A percentile compares a stretch with the other conserved stretches of the same genome.
phyloP scores from a whole-genome alignment of 2,329 filamentous ascomycete species.

The Fusarium transvaalense region DNA sequence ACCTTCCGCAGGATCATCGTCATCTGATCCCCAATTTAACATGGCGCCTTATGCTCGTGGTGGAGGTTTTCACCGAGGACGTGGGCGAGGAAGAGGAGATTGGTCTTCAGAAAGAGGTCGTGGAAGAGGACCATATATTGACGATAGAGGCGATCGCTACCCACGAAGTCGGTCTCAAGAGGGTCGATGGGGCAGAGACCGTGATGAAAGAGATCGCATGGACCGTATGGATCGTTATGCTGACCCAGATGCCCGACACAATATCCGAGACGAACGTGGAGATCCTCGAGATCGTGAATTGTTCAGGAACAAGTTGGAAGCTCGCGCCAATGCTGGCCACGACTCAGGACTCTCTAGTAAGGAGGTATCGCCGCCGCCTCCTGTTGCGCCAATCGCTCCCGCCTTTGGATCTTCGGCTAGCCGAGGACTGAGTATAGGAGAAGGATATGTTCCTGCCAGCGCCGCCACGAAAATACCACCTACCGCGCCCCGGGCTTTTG shows the following conservation, averaged over 20 bases:
- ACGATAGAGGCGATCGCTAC: conserved; percentile 72
- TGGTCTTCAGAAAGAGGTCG: conserved; percentile 63
- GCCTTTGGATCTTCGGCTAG: conserved; percentile 69
- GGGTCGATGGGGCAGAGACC: conserved; percentile 68
- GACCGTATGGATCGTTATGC: conserved; percentile 59
- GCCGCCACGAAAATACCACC: conserved; percentile 63
- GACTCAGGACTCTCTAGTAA: conserved; percentile 62
- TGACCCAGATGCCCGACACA: conserved; percentile 57
- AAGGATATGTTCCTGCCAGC: conserved; percentile 49
- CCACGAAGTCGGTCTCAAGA: conserved; percentile 75
- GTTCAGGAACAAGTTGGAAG: conserved; percentile 64
- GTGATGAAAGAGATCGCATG: conserved; percentile 66
- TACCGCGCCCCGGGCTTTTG: conserved; percentile 65
- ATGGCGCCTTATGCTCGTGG: conserved; percentile 65
- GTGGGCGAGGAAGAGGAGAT: conserved; percentile 61
- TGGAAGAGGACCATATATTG: conserved; percentile 67
- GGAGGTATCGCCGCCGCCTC: conserved; percentile 69
- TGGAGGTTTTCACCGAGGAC: conserved; percentile 67
- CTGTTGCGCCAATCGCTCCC: conserved; percentile 68
- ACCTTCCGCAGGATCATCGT: conserved; percentile 76
- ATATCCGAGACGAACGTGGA: conserved; percentile 62
- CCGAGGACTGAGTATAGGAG: conserved; percentile 55
- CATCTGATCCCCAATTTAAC: conserved; percentile 74
- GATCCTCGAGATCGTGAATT: conserved; percentile 60
- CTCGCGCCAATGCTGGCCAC: conserved; percentile 60